Percentiles rank a stretch among this genome's conserved stretches.
These are phyloP conservation scores for Didymella pomorum DNA, from an alignment of 2,329 filamentous ascomycete genomes.

Conservation along the genomic window DNA sequence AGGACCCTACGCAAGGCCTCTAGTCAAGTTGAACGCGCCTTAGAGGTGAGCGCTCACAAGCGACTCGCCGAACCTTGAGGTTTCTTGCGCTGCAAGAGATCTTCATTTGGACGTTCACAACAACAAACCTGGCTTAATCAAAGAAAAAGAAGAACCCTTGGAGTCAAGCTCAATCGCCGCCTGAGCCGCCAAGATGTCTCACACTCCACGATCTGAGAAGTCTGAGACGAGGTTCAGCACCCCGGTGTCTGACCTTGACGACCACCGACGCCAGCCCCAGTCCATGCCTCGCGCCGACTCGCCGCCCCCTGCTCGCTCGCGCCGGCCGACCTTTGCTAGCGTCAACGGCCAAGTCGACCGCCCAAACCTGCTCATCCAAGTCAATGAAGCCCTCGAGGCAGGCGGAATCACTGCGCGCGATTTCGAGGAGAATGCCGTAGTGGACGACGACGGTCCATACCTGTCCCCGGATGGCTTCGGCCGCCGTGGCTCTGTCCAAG, in stretches of 20 bases:
- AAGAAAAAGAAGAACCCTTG: slow-evolving; percentile 16
- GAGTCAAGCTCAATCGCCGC: slow-evolving; percentile 35
- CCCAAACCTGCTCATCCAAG: slow-evolving; percentile 54
- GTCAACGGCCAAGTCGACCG: slow-evolving; percentile 57
- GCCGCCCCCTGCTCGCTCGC: slow-evolving; percentile 57
- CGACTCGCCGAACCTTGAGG: slow-evolving; percentile 55
- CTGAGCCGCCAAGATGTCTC: slow-evolving; percentile 55
- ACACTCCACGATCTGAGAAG: slow-evolving; percentile 71
- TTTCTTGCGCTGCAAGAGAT: slow-evolving; percentile 44
- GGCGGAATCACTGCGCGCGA: slow-evolving; percentile 68
- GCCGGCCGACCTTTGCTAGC: slow-evolving; percentile 78
- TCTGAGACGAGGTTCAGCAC: slow-evolving; percentile 73
- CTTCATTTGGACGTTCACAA: slow-evolving; percentile 12
- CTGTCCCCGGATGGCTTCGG: slow-evolving; percentile 56
- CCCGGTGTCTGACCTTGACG: slow-evolving; percentile 82
- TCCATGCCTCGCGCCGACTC: slow-evolving; percentile 68
- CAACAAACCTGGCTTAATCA: slow-evolving; percentile 39
- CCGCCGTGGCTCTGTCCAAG: slow-evolving; percentile 56
- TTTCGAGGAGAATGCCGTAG: slow-evolving; percentile 87
- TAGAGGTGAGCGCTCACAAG: slow-evolving; percentile 63
- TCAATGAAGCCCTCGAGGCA: slow-evolving; percentile 56
- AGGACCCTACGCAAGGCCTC: slow-evolving; percentile 56
- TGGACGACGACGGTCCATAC: slow-evolving; percentile 70
- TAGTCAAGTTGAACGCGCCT: slow-evolving; percentile 61
- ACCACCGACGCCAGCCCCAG: slow-evolving; percentile 76